Evolutionary conservation across 805 yeast genomes (phyloP).

Genomic region (Candida oleophila): DNA sequence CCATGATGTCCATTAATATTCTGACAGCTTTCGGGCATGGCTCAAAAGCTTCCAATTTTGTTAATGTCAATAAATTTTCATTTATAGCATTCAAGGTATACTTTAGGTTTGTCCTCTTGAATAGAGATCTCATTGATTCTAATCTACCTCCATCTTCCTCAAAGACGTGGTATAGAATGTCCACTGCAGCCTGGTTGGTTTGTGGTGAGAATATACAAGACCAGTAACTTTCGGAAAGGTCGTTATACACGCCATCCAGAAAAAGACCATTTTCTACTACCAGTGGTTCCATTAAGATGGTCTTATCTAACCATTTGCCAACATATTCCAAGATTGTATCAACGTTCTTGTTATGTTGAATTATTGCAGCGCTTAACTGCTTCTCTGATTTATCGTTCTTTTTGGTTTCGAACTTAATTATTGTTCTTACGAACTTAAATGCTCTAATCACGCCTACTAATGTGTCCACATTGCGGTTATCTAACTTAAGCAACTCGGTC

Average conservation of each 20-base stretch:
- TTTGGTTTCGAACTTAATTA: constrained; percentile 21
- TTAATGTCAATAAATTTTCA: constrained; percentile 44
- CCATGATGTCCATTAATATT: constrained; percentile 70
- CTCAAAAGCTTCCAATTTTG: constrained; percentile 52
- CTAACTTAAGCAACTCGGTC: constrained; percentile 11
- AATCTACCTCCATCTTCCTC: constrained; percentile 64
- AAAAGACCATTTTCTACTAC: constrained; percentile 22
- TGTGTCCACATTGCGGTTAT: not conserved
- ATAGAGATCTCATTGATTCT: constrained; percentile 64
- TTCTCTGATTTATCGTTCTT: constrained; percentile 19
- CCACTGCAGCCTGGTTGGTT: constrained; percentile 67
- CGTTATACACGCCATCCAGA: constrained; percentile 13
- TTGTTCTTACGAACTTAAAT: not conserved
- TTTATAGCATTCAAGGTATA: constrained; percentile 50
- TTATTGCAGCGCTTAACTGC: constrained; percentile 21
- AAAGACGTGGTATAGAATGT: constrained; percentile 70
- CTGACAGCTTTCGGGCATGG: constrained; percentile 76
- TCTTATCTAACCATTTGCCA: constrained; percentile 22
- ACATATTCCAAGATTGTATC: constrained; percentile 15
- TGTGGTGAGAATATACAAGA: constrained; percentile 68
- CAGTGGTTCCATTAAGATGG: constrained; percentile 30
- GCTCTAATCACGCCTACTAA: not conserved
- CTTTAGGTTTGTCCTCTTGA: constrained; percentile 41
- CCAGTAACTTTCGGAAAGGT: constrained; percentile 65
- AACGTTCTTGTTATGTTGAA: constrained; percentile 32